These are phyloP conservation scores for Porphyrellus cyaneotinctus DNA, from an alignment of 768 basidiomycete species.

Conservation along the genomic window DNA sequence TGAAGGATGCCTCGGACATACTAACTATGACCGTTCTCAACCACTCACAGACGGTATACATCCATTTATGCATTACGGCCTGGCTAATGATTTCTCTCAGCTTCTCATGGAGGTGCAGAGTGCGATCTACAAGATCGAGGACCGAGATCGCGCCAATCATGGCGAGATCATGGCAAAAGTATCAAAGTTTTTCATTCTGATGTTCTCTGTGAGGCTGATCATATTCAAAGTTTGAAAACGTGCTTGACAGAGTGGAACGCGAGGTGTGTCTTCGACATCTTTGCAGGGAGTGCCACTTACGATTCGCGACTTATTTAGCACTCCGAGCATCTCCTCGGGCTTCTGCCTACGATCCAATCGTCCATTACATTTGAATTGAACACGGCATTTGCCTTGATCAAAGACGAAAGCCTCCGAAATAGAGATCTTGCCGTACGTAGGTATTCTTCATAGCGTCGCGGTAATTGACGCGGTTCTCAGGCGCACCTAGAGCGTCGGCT, in stretches of 20 bases:
- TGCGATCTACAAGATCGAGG: slow-evolving; percentile 19
- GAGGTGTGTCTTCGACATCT: slow-evolving; percentile 17
- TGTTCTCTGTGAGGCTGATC: slow-evolving; percentile 13
- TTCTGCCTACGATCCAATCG: slow-evolving; percentile 22
- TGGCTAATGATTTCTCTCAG: slow-evolving; percentile 16
- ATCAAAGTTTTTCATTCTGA: slow-evolving; percentile 2
- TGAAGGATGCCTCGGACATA: slow-evolving; percentile 23
- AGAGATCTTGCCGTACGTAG: slow-evolving; percentile 22
- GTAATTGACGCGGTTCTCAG: slow-evolving; percentile 19
- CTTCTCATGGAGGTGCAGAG: slow-evolving; percentile 20
- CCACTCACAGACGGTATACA: slow-evolving; percentile 21
- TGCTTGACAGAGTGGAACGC: slow-evolving; percentile 22
- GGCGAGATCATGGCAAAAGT: slow-evolving; percentile 23
- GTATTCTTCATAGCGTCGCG: not conserved
- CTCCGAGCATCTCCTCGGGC: slow-evolving; percentile 24
- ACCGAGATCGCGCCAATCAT: slow-evolving; percentile 18
- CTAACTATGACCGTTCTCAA: slow-evolving; percentile 10
- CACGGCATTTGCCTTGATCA: slow-evolving; percentile 24
- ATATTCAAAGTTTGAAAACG: slow-evolving; percentile 19
- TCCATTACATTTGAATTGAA: slow-evolving; percentile 24
- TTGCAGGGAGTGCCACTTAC: not conserved
- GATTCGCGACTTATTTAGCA: slow-evolving; percentile 17
- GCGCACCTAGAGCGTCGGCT: slow-evolving; percentile 29
- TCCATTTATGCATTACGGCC: not conserved
- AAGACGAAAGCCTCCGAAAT: slow-evolving; percentile 29